Conservation (phyloP, 208 protist genomes). For the Angomonas ambiguus region DNA sequence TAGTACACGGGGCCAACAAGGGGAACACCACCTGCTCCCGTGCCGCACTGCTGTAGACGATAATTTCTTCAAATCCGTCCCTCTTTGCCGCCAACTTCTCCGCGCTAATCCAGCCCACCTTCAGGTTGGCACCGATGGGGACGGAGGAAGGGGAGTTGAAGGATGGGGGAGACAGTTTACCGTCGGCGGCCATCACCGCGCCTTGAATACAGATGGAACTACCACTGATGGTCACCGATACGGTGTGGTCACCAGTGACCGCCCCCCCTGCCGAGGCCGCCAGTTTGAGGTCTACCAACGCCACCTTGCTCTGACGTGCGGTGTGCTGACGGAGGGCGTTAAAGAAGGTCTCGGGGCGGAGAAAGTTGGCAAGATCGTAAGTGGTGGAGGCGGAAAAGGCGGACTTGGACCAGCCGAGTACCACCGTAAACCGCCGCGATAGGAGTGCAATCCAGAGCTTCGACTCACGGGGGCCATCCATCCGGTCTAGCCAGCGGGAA, state of each 20-base stretch:
- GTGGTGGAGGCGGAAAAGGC: constrained; percentile 36
- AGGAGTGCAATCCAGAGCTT: constrained; percentile 84
- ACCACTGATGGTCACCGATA: constrained; percentile 47
- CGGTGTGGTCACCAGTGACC: constrained; percentile 17
- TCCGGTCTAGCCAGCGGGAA: constrained; percentile 75
- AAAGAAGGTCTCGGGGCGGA: constrained; percentile 93
- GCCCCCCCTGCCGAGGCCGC: constrained; percentile 25
- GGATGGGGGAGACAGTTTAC: constrained; percentile 26
- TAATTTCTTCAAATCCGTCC: constrained; percentile 29
- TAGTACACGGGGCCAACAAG: constrained; percentile 36
- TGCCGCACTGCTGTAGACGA: constrained; percentile 68
- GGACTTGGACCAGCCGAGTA: constrained; percentile 32
- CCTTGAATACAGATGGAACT: constrained; percentile 74
- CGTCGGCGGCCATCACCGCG: constrained; percentile 37
- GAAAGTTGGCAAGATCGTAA: constrained; percentile 82
- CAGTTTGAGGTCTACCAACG: constrained; percentile 84
- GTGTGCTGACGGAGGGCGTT: constrained; percentile 95
- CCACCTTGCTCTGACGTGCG: constrained; percentile 47
- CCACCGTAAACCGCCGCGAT: constrained; percentile 46
- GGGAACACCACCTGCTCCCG: constrained; percentile 48
- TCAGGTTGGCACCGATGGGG: constrained; percentile 42
- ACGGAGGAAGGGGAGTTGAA: constrained; percentile 63
- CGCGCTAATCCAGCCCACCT: constrained; percentile 48
- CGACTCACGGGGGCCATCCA: constrained; percentile 75
- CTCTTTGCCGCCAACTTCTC: constrained; percentile 19